These are phyloP conservation scores for Neonectria coccinea DNA, from an alignment of 2,329 filamentous ascomycete species.

Conservation along the genomic window DNA sequence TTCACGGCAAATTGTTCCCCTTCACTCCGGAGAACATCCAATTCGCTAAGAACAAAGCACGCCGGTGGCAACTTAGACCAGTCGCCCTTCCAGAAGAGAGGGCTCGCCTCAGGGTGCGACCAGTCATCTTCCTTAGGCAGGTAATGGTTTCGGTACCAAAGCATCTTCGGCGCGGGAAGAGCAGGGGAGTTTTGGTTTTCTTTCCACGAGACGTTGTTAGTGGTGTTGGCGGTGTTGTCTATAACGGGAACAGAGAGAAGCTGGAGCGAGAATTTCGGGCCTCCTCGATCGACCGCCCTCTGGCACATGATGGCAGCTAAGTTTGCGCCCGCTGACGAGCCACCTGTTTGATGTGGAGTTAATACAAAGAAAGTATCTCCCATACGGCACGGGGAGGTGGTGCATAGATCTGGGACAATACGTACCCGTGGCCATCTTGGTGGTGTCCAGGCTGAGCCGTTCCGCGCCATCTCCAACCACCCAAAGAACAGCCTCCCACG, in stretches of 20 bases:
- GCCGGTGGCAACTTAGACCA: conserved; percentile 62
- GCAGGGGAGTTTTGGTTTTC: conserved; percentile 1
- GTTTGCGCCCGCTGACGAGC: conserved; percentile 25
- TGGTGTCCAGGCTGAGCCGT: conserved; percentile 54
- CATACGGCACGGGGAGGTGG: not conserved
- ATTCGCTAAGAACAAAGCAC: conserved; percentile 28
- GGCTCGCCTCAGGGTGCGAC: conserved; percentile 64
- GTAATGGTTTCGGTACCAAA: conserved; percentile 19
- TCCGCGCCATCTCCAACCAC: conserved; percentile 45
- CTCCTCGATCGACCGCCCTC: conserved; percentile 54
- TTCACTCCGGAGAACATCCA: conserved; percentile 1
- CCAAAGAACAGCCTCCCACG: conserved; percentile 67
- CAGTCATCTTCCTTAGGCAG: conserved; percentile 61
- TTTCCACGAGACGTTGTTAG: not conserved
- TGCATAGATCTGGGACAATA: not conserved
- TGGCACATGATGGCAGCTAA: conserved; percentile 57
- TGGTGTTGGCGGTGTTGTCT: conserved; percentile 6
- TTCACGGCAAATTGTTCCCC: not conserved
- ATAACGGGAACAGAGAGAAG: conserved; percentile 6
- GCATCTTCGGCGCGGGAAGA: not conserved
- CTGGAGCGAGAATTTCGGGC: conserved; percentile 51
- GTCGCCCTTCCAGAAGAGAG: conserved; percentile 62
- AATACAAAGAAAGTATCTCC: not conserved
- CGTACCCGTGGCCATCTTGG: conserved; percentile 33
- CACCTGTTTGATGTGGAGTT: conserved; percentile 4